Evolutionary conservation across 192 early-diverging fungal species (phyloP), one percentile per base, ranked within the genome.

Genomic region (Entomortierella chlamydospora): DNA sequence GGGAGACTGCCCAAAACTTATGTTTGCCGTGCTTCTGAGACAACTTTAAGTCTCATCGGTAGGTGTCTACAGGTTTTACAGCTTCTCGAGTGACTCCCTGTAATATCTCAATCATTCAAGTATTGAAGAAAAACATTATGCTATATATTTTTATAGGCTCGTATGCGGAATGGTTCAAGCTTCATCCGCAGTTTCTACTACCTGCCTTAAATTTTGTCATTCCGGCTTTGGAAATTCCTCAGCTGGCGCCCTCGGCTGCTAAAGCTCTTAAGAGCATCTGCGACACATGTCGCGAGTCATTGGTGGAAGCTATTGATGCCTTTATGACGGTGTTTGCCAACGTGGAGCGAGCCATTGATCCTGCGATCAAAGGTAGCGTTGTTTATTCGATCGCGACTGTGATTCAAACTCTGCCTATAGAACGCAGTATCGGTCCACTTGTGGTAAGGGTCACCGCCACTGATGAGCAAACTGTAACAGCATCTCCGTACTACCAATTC

Each of bases 131-230:
- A 22, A 41, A 52, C 30, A 68, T 84, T 47, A 81, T 76, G 73
- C 69, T 73, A 33, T 34, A 34, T 68, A 55, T 64, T n/a, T 66
- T 74, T 56, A 41, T 81, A 82, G 91, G 92, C 18, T 87, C 91
- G 2, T 89, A 90, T 54, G 82, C 88, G 17, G 91, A 92, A 37
- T 93, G 92, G 92, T 83, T 90, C 64, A 87, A 90, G 26, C 49
- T 68, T 23, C 90, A 91, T 57, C 84, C 91, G 9, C 82, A 85
- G 28, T 90, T 85, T 76, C 66, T 93, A 15, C 57, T 88, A 9
- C 67, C 83, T 0, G 87, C 81, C 0, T 77, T 93, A 41, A 89
- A 91, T 29, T 91, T 89, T 69, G 85, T 93, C 39, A 85, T 91
- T 23, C 84, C 89, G 0, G 86, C 85, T 49, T 61, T 93, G 53